phyloP scores from a whole-genome alignment of 1,284 basidiomycete genomes.

The Boletus sp. region DNA sequence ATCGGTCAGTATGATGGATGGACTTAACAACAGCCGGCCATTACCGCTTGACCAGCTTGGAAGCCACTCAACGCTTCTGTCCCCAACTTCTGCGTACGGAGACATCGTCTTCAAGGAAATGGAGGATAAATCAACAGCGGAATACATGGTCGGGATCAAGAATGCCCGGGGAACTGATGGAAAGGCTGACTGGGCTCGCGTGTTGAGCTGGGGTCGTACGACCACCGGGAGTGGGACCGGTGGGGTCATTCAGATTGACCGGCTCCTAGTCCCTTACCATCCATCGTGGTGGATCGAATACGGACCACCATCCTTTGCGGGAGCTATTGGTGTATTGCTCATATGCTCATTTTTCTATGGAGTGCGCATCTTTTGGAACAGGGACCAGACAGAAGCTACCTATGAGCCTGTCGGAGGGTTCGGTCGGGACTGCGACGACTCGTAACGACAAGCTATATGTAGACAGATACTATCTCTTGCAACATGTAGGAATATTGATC shows the following conservation, averaged over 20 bases:
- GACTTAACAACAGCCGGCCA: conserved; percentile 66
- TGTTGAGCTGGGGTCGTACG: conserved; percentile 80
- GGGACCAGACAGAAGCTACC: conserved; percentile 75
- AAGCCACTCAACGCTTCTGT: conserved; percentile 73
- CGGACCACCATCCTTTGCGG: conserved; percentile 60
- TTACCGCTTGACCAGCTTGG: conserved; percentile 68
- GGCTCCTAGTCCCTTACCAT: conserved; percentile 80
- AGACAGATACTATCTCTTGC: conserved; percentile 9
- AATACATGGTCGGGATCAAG: conserved; percentile 86
- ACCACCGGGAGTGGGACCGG: conserved; percentile 69
- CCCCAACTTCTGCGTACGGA: conserved; percentile 64
- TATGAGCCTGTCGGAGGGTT: conserved; percentile 84
- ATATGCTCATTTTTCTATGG: conserved; percentile 74
- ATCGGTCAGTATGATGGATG: conserved; percentile 32
- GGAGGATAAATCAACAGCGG: conserved; percentile 40
- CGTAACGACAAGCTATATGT: conserved; percentile 19
- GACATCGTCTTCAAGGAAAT: conserved; percentile 75
- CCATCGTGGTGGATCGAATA: conserved; percentile 80
- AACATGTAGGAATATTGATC: conserved; percentile 4
- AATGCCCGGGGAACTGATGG: conserved; percentile 78
- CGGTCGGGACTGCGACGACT: conserved; percentile 57
- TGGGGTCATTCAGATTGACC: conserved; percentile 88
- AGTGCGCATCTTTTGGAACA: conserved; percentile 61
- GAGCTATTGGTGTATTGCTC: conserved; percentile 51
- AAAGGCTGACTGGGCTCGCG: conserved; percentile 71